Conservation (phyloP, 2,329 filamentous ascomycete genomes). For the Zasmidium cellare region DNA sequence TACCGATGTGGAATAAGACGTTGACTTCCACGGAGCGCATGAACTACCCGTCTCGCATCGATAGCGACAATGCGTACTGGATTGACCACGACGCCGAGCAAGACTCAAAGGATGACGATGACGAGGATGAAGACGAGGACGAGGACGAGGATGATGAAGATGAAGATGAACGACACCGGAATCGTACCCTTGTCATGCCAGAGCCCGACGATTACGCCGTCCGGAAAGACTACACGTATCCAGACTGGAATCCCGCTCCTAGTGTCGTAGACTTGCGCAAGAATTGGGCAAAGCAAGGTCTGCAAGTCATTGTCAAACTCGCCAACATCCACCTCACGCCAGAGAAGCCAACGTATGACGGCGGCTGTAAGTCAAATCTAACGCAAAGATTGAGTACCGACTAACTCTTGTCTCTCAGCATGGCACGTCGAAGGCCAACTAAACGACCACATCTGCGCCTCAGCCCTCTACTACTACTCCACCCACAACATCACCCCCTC, state of each 20-base stretch:
- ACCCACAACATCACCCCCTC: conserved; percentile 59
- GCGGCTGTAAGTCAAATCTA: conserved; percentile 37
- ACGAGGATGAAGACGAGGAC: conserved; percentile 10
- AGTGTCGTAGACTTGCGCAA: conserved; percentile 19
- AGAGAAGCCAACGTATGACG: conserved; percentile 55
- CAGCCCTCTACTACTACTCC: conserved; percentile 64
- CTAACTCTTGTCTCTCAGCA: conserved; percentile 2
- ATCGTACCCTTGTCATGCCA: conserved; percentile 12
- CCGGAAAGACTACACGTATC: background rate
- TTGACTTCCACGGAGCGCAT: conserved; percentile 11
- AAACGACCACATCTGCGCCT: conserved; percentile 66
- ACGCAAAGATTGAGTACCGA: too few species aligned
- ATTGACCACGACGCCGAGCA: conserved; percentile 9
- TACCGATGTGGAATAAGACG: conserved; percentile 32
- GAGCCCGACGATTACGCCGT: conserved; percentile 4
- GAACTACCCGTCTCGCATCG: background rate
- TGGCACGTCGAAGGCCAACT: conserved; percentile 54
- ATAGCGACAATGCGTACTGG: conserved; percentile 7
- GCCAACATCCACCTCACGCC: conserved; percentile 61
- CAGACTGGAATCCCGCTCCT: background rate
- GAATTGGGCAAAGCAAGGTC: conserved; percentile 43
- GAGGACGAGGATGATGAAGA: conserved; percentile 12
- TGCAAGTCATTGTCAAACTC: conserved; percentile 67
- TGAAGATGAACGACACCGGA: conserved; percentile 6
- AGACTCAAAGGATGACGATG: background rate